phyloP scores from a whole-genome alignment of 768 basidiomycete genomes.

The Tulasnella calospora region DNA sequence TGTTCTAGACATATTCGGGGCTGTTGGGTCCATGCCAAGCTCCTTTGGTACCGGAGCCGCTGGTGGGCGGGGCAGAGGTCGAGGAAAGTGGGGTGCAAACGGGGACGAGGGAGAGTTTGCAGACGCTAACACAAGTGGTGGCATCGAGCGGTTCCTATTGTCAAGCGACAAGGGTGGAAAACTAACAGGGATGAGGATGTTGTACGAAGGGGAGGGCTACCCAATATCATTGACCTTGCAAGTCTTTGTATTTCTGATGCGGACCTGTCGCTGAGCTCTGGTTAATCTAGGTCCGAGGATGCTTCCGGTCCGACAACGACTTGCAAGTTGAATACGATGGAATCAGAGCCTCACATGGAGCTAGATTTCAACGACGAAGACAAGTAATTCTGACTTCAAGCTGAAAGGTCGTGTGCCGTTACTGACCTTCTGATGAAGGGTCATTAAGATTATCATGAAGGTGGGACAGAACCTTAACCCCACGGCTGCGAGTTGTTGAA shows the following conservation, averaged over 20 bases:
- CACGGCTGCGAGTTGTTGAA: background rate
- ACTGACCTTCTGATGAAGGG: conserved; percentile 40
- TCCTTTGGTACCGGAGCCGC: background rate
- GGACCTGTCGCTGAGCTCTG: background rate
- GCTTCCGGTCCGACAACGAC: conserved; percentile 76
- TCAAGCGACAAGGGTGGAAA: conserved; percentile 38
- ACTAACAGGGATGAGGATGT: conserved; percentile 79
- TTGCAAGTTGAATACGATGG: conserved; percentile 81
- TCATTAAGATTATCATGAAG: conserved; percentile 81
- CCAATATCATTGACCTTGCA: conserved; percentile 76
- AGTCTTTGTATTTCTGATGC: conserved; percentile 35
- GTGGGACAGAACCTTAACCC: conserved; percentile 37
- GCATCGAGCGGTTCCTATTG: conserved; percentile 29
- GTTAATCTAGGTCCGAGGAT: conserved; percentile 58
- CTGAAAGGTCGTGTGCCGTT: background rate
- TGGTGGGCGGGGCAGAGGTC: background rate
- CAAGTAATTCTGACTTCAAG: conserved; percentile 42
- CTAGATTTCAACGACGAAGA: conserved; percentile 68
- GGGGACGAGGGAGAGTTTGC: conserved; percentile 37
- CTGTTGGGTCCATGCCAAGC: conserved; percentile 43
- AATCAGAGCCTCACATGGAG: conserved; percentile 68
- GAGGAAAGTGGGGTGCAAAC: conserved; percentile 42
- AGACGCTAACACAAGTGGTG: conserved; percentile 18
- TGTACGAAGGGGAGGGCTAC: conserved; percentile 70
- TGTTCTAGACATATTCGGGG: conserved; percentile 90